A percentile compares a stretch with the other conserved stretches of the same genome.
Conservation (phyloP, 176 grass and related monocot genomes). For the Cenchrus fungigraminus region DNA sequence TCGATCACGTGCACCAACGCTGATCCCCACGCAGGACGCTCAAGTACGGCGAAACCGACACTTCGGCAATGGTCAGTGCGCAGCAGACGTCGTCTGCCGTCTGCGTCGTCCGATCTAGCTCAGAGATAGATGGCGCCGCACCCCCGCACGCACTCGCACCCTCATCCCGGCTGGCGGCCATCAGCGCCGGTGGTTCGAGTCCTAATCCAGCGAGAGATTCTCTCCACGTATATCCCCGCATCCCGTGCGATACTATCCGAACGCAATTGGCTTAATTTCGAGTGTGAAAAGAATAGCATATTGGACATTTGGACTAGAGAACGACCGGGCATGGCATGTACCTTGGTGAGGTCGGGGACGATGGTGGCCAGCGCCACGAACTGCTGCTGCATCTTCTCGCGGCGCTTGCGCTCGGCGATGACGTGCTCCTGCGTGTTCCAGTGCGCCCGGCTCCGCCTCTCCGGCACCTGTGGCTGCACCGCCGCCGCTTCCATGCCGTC, state of each 20-base stretch:
- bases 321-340: not conserved
- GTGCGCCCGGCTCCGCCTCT: constrained; percentile 47
- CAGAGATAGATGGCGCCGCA: not conserved
- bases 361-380: constrained; percentile 62
- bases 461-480: constrained; percentile 29
- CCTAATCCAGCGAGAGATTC: not conserved
- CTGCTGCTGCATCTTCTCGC: constrained; percentile 75
- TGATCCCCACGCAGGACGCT: not conserved
- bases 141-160: too few relatives aligned
- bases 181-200: not conserved
- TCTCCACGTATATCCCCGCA: not conserved
- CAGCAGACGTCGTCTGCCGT: not conserved
- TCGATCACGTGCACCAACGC: not conserved
- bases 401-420: constrained; percentile 63
- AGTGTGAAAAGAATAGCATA: not conserved
- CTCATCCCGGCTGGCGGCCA: not conserved
- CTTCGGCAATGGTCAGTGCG: not conserved
- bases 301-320: not conserved
- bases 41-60: not conserved
- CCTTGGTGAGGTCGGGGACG: constrained; percentile 73
- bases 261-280: not conserved
- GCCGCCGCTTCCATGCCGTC: constrained; percentile 18
- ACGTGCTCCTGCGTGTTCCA: constrained; percentile 66
- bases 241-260: not conserved
- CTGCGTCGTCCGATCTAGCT: not conserved